These are phyloP conservation scores for Lodderomyces orthopsilosis DNA, from an alignment of 1,139 yeast species.

Conservation along the genomic window DNA sequence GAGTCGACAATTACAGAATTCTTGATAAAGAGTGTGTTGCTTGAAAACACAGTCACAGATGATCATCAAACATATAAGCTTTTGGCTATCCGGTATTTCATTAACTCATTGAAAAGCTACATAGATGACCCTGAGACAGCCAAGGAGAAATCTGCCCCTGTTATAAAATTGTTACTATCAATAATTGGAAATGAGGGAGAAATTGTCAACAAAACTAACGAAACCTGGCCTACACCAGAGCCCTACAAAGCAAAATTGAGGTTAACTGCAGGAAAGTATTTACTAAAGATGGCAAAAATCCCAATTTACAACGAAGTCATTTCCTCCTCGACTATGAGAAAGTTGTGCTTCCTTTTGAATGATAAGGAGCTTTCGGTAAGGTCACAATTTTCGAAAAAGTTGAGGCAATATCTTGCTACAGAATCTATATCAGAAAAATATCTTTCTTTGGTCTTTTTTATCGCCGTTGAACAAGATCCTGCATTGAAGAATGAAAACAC, in stretches of 20 bases:
- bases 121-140: constrained; percentile 29
- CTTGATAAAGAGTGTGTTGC: constrained; percentile 59
- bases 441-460: constrained; percentile 64
- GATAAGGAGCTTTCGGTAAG: constrained; percentile 67
- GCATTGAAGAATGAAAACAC: constrained; percentile 48
- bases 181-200: constrained; percentile 83
- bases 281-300: constrained; percentile 62
- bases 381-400: constrained; percentile 43
- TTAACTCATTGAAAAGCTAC: constrained; percentile 58
- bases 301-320: constrained; percentile 54
- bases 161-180: constrained; percentile 63
- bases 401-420: constrained; percentile 53
- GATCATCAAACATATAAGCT: constrained; percentile 26
- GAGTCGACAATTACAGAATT: constrained; percentile 58
- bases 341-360: constrained; percentile 59
- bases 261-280: constrained; percentile 62
- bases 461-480: constrained; percentile 70
- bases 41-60: constrained; percentile 46
- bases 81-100: constrained; percentile 56
- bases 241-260: constrained; percentile 60
- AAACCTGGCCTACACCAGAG: constrained; percentile 61
- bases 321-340: constrained; percentile 49
- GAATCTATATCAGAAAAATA: constrained; percentile 63
- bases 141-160: constrained; percentile 51
- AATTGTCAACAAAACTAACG: constrained; percentile 49